Conservation (phyloP, 345 rosid species). For the Rhodamnia rubescens region DNA sequence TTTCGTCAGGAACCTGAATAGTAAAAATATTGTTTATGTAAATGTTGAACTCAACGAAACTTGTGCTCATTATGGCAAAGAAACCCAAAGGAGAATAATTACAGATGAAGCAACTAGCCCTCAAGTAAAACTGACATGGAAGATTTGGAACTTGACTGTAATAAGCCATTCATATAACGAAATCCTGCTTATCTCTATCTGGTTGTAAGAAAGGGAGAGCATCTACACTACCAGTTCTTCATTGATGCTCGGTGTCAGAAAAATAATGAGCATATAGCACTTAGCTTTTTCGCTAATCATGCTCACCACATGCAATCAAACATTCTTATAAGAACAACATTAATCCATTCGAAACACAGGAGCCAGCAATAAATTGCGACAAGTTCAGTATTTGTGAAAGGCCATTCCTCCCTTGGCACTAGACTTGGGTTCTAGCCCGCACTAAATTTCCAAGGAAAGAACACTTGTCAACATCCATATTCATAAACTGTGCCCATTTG, state of each 20-base stretch:
- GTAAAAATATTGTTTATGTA: slow-evolving; percentile 18
- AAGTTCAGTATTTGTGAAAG: neutral
- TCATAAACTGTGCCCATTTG: neutral
- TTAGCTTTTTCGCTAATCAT: neutral
- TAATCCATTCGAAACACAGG: neutral
- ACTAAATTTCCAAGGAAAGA: neutral
- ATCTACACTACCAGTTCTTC: neutral
- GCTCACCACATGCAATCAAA: neutral
- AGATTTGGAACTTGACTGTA: neutral
- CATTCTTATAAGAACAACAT: neutral
- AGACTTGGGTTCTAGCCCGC: neutral
- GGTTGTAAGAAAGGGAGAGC: neutral
- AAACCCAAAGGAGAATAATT: neutral
- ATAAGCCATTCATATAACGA: neutral
- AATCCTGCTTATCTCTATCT: neutral
- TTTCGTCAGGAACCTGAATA: slow-evolving; percentile 90
- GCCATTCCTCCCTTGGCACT: neutral
- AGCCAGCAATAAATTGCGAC: neutral
- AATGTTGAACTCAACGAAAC: neutral
- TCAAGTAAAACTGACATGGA: neutral
- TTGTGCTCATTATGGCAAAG: neutral
- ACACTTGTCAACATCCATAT: neutral
- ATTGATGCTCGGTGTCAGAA: neutral
- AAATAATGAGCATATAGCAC: neutral
- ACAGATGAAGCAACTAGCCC: neutral